phyloP scores from a whole-genome alignment of 768 basidiomycete species.

The Tulasnella sp. region DNA sequence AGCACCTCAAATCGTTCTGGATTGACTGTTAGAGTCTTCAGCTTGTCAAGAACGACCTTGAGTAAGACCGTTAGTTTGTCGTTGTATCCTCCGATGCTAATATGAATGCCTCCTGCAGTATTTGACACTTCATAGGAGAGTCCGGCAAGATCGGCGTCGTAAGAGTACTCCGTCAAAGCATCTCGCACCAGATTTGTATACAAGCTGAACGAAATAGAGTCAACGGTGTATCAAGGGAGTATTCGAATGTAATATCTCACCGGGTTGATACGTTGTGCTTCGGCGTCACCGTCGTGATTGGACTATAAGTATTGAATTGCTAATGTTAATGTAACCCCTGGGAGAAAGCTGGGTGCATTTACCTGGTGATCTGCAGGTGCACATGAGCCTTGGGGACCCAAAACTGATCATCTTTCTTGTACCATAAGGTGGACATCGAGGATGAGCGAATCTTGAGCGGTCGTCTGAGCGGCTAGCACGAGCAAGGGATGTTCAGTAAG shows the following conservation, averaged over 20 bases:
- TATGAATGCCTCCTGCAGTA: conserved; percentile 51
- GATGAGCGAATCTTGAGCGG: conserved; percentile 70
- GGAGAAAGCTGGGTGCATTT: conserved; percentile 16
- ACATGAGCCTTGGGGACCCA: conserved; percentile 86
- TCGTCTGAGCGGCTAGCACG: conserved; percentile 51
- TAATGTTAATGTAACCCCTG: background rate
- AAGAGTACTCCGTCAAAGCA: conserved; percentile 78
- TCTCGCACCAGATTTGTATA: conserved; percentile 81
- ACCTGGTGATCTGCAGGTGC: conserved; percentile 68
- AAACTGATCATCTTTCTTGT: conserved; percentile 95
- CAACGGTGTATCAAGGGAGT: conserved; percentile 2
- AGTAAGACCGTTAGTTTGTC: conserved; percentile 73
- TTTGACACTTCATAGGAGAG: conserved; percentile 58
- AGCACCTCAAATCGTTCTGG: conserved; percentile 67
- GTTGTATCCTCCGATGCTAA: conserved; percentile 76
- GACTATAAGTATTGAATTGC: conserved; percentile 21
- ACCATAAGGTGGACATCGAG: conserved; percentile 67
- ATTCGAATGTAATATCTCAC: conserved; percentile 28
- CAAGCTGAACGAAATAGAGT: conserved; percentile 36
- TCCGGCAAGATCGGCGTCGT: conserved; percentile 88
- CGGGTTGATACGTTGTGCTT: conserved; percentile 62
- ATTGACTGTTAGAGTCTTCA: conserved; percentile 51
- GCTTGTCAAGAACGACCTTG: conserved; percentile 55
- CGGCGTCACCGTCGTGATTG: conserved; percentile 37
- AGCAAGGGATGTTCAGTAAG: conserved; percentile 12